These are phyloP conservation scores for Clonostachys rhizophaga DNA, from an alignment of 2,329 filamentous ascomycete species.

Conservation along the genomic window DNA sequence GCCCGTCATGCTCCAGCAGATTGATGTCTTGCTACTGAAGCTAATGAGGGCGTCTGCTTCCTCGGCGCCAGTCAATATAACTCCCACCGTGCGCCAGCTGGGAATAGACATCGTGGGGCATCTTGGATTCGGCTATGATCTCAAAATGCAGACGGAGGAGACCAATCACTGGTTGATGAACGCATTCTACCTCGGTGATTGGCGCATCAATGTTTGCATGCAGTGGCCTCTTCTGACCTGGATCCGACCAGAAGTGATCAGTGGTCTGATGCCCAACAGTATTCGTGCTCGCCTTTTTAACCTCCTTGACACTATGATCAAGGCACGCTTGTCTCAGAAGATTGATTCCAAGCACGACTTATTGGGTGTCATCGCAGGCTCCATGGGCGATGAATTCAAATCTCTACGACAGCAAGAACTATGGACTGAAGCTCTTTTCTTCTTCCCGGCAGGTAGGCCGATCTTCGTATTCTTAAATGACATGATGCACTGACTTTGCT, in stretches of 20 bases:
- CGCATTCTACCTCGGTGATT: constrained; percentile 58
- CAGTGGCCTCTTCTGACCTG: not conserved
- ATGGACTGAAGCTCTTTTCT: not conserved
- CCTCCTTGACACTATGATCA: too few relatives aligned
- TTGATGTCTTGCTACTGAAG: not conserved
- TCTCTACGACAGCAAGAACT: not conserved
- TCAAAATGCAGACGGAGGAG: constrained; percentile 30
- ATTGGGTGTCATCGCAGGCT: too few relatives aligned
- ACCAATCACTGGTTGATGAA: constrained; percentile 65
- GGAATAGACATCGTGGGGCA: constrained; percentile 2
- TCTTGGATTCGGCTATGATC: constrained; percentile 3
- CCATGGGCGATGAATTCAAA: too few relatives aligned
- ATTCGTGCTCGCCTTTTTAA: too few relatives aligned
- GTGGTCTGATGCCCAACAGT: too few relatives aligned
- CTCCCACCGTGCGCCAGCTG: not conserved
- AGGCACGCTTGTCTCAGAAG: too few relatives aligned
- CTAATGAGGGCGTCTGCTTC: not conserved
- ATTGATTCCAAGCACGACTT: too few relatives aligned
- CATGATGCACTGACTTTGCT: too few relatives aligned
- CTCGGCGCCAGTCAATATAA: constrained; percentile 33
- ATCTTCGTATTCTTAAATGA: not conserved
- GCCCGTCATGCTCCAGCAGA: constrained; percentile 4
- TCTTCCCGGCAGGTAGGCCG: not conserved
- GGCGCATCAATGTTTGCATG: constrained; percentile 51
- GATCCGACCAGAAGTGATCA: too few relatives aligned